Conservation (phyloP, 371 early-diverging fungal species). For the Mortierella sp. region DNA sequence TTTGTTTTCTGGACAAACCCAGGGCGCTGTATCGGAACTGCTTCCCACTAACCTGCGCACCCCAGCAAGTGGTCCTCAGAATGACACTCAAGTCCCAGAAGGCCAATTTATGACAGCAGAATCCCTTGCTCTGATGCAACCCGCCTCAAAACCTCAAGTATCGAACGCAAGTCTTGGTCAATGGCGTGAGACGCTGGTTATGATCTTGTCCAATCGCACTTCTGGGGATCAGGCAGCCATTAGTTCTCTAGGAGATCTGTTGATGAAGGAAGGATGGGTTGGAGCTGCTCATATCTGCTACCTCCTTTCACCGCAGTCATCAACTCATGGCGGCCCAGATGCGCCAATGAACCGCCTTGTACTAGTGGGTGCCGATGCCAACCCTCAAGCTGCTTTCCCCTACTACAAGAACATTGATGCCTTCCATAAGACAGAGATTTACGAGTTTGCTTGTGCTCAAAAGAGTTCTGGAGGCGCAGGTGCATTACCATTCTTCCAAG, state of each 20-base stretch:
- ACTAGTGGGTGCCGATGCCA: constrained; percentile 66
- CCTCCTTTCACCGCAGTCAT: constrained; percentile 68
- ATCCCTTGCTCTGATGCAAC: constrained; percentile 28
- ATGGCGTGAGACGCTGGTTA: constrained; percentile 78
- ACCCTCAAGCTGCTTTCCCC: constrained; percentile 31
- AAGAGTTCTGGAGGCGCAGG: constrained; percentile 59
- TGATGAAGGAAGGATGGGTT: constrained; percentile 67
- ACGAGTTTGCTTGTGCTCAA: constrained; percentile 79
- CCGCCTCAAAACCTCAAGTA: constrained; percentile 21
- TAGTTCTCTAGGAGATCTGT: constrained; percentile 79
- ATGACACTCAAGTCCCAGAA: constrained; percentile 16
- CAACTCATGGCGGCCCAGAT: constrained; percentile 70
- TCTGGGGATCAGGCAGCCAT: constrained; percentile 79
- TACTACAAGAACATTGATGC: constrained; percentile 62
- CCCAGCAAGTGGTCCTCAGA: constrained; percentile 1
- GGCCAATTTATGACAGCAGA: constrained; percentile 32
- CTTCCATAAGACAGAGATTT: constrained; percentile 79
- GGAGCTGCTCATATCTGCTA: constrained; percentile 90
- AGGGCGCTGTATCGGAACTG: constrained; percentile 53
- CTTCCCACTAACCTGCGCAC: constrained; percentile 13
- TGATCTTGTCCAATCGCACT: constrained; percentile 89
- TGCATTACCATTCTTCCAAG: constrained; percentile 86
- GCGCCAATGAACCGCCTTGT: constrained; percentile 65
- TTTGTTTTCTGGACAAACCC: constrained; percentile 78
- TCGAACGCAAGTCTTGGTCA: constrained; percentile 56